Evolutionary conservation across 2,329 filamentous ascomycete species (phyloP).

Genomic region (Xylariaceae sp.): DNA sequence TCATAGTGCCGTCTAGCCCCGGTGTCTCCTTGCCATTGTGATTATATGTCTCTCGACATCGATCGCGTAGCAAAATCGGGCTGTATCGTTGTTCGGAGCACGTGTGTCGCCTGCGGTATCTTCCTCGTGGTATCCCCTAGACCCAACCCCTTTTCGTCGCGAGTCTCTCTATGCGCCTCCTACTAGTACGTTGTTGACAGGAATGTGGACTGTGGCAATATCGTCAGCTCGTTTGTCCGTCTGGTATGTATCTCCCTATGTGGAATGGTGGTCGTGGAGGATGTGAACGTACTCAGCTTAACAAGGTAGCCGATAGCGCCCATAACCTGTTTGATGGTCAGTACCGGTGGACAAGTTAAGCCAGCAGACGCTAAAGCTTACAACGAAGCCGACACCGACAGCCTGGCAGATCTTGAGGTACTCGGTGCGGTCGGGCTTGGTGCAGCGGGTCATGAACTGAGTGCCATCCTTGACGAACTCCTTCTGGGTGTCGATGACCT

Average conservation of each 20-base stretch:
- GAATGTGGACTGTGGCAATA: slow-evolving; percentile 58
- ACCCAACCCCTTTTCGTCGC: neutral
- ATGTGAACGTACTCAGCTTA: slow-evolving; percentile 57
- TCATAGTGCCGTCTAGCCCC: neutral
- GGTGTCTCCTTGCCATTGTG: neutral
- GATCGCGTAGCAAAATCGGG: neutral
- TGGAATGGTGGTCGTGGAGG: neutral
- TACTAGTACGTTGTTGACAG: slow-evolving; percentile 68
- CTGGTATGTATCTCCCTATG: neutral
- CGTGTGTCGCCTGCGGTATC: neutral
- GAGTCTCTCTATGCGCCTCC: slow-evolving; percentile 53
- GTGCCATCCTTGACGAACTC: slow-evolving; percentile 64
- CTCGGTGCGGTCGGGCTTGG: slow-evolving; percentile 48
- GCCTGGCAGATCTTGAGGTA: slow-evolving; percentile 55
- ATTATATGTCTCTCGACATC: slow-evolving; percentile 8
- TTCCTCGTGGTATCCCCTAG: neutral
- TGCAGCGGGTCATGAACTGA: slow-evolving; percentile 61
- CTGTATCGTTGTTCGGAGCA: slow-evolving; percentile 4
- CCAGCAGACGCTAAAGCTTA: slow-evolving; percentile 28
- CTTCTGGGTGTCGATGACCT: slow-evolving; percentile 66
- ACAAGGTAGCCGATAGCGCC: slow-evolving; percentile 64
- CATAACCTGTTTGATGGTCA: slow-evolving; percentile 15
- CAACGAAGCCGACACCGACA: slow-evolving; percentile 66
- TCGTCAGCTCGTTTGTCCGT: slow-evolving; percentile 1
- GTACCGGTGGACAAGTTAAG: neutral